Evolutionary conservation across 306 rosid genomes (phyloP).

Genomic region (Cicer chorassanicum): DNA sequence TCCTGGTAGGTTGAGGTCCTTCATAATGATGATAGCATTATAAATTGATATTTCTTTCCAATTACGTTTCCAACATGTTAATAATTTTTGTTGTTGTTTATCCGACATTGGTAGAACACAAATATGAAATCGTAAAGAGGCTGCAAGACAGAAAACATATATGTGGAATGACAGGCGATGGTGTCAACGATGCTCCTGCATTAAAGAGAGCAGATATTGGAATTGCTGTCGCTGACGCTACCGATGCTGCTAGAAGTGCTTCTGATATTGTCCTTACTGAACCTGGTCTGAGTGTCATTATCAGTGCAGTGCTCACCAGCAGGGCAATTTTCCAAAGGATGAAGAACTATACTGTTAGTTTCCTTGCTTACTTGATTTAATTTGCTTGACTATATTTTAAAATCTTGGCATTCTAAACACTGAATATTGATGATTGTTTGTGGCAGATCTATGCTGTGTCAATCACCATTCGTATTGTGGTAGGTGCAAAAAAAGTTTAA

Average conservation of each 20-base stretch:
- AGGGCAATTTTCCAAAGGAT: slow-evolving; percentile 99
- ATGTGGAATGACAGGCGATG: slow-evolving; percentile 99
- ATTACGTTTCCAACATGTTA: slow-evolving; percentile 35
- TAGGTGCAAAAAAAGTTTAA: slow-evolving; percentile 50
- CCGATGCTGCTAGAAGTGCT: slow-evolving; percentile 98
- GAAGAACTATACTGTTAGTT: slow-evolving; percentile 95
- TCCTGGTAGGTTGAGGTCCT: slow-evolving; percentile 70
- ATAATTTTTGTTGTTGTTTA: slow-evolving; percentile 37
- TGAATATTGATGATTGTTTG: slow-evolving; percentile 32
- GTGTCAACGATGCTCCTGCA: slow-evolving; percentile 98
- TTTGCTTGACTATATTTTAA: slow-evolving; percentile 21
- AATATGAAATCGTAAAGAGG: slow-evolving; percentile 94
- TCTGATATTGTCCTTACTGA: slow-evolving; percentile 98
- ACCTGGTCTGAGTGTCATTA: slow-evolving; percentile 96
- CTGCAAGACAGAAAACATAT: slow-evolving; percentile 95
- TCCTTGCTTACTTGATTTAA: slow-evolving; percentile 35
- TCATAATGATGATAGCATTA: slow-evolving; percentile 29
- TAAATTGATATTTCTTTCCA: not conserved
- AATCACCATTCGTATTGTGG: slow-evolving; percentile 98
- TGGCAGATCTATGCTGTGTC: slow-evolving; percentile 97
- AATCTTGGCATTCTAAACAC: slow-evolving; percentile 30
- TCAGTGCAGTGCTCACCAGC: slow-evolving; percentile 97
- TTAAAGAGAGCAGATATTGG: slow-evolving; percentile 97
- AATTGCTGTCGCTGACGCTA: slow-evolving; percentile 98
- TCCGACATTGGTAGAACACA: slow-evolving; percentile 71